These are phyloP conservation scores for Heliamphora exappendiculata DNA, from an alignment of 148 eudicot genomes.

Conservation along the genomic window DNA sequence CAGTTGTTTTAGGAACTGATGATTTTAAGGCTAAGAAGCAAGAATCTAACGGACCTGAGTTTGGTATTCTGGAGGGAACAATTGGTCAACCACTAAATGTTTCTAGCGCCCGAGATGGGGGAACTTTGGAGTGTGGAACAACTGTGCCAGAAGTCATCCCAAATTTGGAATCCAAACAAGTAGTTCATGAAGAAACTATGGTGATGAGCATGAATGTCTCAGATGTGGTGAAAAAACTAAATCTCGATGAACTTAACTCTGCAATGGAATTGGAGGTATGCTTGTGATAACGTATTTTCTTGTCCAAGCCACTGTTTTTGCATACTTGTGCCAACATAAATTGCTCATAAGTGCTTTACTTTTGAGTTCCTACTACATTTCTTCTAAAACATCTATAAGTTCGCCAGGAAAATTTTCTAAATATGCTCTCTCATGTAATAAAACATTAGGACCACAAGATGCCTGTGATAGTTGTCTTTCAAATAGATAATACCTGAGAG, in stretches of 20 bases:
- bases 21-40: constrained; percentile 16
- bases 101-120: constrained; percentile 21
- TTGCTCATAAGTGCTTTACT: not conserved
- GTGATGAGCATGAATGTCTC: constrained; percentile 13
- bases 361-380: not conserved
- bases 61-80: constrained; percentile 3
- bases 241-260: constrained; percentile 50
- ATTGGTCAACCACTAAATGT: constrained; percentile 8
- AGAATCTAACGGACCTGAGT: constrained; percentile 7
- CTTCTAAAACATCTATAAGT: not conserved
- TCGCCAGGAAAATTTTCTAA: not conserved
- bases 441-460: not conserved
- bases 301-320: not conserved
- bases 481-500: not conserved
- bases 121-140: constrained; percentile 9
- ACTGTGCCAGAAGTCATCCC: constrained; percentile 26
- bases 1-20: constrained; percentile 15
- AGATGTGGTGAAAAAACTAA: constrained; percentile 42
- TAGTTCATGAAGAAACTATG: constrained; percentile 21
- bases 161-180: constrained; percentile 14
- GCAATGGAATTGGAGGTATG: constrained; percentile 82
- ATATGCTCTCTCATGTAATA: not conserved
- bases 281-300: not conserved
- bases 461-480: not conserved
- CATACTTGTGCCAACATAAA: not conserved